Conservation (phyloP, 176 grass and related monocot genomes). For the Carex parvula region DNA sequence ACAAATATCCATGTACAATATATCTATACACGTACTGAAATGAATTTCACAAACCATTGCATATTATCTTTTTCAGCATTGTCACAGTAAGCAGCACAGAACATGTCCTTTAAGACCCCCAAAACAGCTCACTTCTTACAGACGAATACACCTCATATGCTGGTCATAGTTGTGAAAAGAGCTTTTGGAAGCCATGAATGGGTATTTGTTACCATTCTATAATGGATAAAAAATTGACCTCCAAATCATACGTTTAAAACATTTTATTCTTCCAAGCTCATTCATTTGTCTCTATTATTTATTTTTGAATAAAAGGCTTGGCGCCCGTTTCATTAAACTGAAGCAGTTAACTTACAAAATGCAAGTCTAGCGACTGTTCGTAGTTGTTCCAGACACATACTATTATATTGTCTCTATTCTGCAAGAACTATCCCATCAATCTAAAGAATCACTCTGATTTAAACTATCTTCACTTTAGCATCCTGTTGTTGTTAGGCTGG, state of each 20-base stretch:
- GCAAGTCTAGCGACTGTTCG: too few species aligned
- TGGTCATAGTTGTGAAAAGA: neutral
- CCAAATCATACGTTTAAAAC: neutral
- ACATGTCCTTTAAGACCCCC: neutral
- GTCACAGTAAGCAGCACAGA: neutral
- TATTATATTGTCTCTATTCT: neutral
- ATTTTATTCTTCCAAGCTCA: neutral
- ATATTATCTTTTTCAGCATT: neutral
- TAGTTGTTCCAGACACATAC: too few species aligned
- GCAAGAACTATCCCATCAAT: neutral
- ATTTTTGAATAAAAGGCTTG: too few species aligned
- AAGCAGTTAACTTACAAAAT: too few species aligned
- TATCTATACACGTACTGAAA: neutral
- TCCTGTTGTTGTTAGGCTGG: slow-evolving; percentile 38
- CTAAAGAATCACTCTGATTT: neutral
- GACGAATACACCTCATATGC: neutral
- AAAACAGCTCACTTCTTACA: neutral
- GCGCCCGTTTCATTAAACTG: too few species aligned
- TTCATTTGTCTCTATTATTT: neutral
- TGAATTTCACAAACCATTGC: slow-evolving; percentile 4
- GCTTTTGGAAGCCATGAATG: neutral
- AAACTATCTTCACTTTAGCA: slow-evolving; percentile 17
- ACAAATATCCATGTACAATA: neutral
- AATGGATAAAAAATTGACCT: neutral
- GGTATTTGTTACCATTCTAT: neutral